Evolutionary conservation across 805 yeast species (phyloP).

Genomic region (Hanseniaspora osmophila): DNA sequence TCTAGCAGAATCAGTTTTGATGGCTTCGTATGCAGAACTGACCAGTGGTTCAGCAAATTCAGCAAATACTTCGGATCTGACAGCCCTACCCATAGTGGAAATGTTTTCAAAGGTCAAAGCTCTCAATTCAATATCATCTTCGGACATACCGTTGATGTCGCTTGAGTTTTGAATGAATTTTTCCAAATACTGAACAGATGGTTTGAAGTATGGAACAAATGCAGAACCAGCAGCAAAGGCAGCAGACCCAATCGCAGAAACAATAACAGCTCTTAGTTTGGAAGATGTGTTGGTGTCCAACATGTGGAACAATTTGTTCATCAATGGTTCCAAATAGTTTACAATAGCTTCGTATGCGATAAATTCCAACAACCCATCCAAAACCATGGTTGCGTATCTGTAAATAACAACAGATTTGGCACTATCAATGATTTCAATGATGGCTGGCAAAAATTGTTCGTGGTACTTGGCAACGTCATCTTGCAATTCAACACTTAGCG

Average conservation of each 20-base stretch:
- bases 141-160: conserved; percentile 61
- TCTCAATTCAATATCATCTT: conserved; percentile 80
- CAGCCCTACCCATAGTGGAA: conserved; percentile 92
- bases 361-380: conserved; percentile 85
- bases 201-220: conserved; percentile 73
- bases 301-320: conserved; percentile 79
- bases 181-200: conserved; percentile 67
- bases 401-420: conserved; percentile 74
- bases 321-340: conserved; percentile 71
- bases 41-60: conserved; percentile 78
- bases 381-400: conserved; percentile 79
- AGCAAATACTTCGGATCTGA: conserved; percentile 78
- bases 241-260: conserved; percentile 92
- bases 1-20: conserved; percentile 65
- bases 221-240: conserved; percentile 89
- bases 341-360: conserved; percentile 78
- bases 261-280: conserved; percentile 58
- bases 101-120: conserved; percentile 88
- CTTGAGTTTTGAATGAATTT: conserved; percentile 64
- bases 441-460: conserved; percentile 67
- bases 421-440: conserved; percentile 73
- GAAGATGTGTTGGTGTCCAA: conserved; percentile 65
- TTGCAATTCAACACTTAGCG: conserved; percentile 71
- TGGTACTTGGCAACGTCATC: conserved; percentile 76
- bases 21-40: conserved; percentile 70